These are phyloP conservation scores for Vicia faba DNA, from an alignment of 306 rosid species.

Conservation along the genomic window DNA sequence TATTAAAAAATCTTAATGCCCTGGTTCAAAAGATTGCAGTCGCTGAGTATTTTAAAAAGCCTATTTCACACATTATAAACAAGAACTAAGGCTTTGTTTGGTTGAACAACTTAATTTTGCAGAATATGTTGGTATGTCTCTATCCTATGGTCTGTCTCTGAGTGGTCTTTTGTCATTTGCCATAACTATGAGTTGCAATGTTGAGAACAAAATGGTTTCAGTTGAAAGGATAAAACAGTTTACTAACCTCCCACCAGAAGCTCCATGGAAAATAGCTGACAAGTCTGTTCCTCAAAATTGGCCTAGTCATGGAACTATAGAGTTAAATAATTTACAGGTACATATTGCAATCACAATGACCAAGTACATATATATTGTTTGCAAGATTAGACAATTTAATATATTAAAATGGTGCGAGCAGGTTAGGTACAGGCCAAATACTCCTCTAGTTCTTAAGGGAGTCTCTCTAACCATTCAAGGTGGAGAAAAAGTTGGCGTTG, in stretches of 20 bases:
- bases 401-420: slow-evolving; percentile 35
- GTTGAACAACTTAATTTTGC: slow-evolving; percentile 16
- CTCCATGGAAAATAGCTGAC: slow-evolving; percentile 65
- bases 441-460: slow-evolving; percentile 84
- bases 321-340: slow-evolving; percentile 71
- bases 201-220: slow-evolving; percentile 90
- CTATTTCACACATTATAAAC: no score
- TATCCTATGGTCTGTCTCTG: slow-evolving; percentile 79
- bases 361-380: neutral
- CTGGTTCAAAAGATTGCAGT: no score
- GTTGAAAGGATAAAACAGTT: slow-evolving; percentile 83
- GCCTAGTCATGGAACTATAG: slow-evolving; percentile 72
- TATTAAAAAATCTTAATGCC: no score
- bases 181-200: slow-evolving; percentile 57
- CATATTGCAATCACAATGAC: slow-evolving; percentile 28
- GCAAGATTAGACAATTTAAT: neutral
- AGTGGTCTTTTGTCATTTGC: slow-evolving; percentile 61
- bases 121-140: slow-evolving; percentile 84
- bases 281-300: slow-evolving; percentile 65
- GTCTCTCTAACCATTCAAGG: slow-evolving; percentile 65
- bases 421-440: slow-evolving; percentile 80
- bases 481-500: slow-evolving; percentile 93
- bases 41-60: no score
- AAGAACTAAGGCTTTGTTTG: no score
- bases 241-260: slow-evolving; percentile 70